phyloP scores from a whole-genome alignment of 202 grass and related monocot genomes.

The Zoysia matrella region DNA sequence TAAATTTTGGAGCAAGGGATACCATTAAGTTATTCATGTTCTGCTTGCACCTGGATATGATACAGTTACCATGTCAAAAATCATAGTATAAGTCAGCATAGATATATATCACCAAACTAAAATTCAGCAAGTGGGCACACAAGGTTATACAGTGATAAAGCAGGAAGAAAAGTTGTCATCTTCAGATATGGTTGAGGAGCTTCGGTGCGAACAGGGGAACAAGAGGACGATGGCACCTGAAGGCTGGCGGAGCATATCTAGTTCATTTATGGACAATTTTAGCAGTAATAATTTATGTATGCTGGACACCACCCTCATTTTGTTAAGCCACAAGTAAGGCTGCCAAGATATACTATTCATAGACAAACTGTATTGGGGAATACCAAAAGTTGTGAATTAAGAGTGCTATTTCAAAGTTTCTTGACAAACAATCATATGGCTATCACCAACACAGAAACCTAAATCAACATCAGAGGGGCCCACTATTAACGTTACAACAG shows the following conservation, averaged over 20 bases:
- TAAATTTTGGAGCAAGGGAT: slow-evolving; percentile 49
- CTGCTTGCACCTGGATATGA: slow-evolving; percentile 71
- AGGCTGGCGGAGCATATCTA: too few relatives aligned
- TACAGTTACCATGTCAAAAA: slow-evolving; percentile 22
- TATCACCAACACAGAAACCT: slow-evolving; percentile 10
- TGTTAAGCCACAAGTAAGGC: not conserved
- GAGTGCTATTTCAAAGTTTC: not conserved
- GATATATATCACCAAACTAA: not conserved
- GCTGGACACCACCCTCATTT: not conserved
- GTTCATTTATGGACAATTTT: not conserved
- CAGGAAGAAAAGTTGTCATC: not conserved
- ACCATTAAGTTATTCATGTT: slow-evolving; percentile 85
- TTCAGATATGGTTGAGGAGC: not conserved
- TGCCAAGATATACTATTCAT: not conserved
- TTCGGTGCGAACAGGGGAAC: too few relatives aligned
- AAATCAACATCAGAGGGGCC: slow-evolving; percentile 14
- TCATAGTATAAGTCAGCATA: not conserved
- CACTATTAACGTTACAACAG: slow-evolving; percentile 11
- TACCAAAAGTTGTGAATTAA: not conserved
- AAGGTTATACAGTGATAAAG: not conserved
- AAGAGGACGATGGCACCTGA: too few relatives aligned
- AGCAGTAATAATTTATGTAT: not conserved
- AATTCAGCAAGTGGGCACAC: not conserved
- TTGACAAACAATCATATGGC: slow-evolving; percentile 2
- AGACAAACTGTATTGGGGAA: not conserved